These are phyloP conservation scores for Schrenkiella parvula DNA, from an alignment of 345 rosid genomes.

Conservation along the genomic window DNA sequence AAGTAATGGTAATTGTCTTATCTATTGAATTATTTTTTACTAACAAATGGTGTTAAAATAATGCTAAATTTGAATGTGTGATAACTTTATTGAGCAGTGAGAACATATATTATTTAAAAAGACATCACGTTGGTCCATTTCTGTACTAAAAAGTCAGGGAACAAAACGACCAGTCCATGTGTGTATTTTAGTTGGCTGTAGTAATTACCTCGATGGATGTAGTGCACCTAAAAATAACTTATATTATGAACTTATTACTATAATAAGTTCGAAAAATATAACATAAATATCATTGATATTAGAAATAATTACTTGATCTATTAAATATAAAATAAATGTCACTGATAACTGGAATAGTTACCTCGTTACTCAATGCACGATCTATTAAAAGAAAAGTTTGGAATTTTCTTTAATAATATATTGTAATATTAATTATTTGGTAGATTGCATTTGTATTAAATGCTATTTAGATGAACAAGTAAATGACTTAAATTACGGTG, in stretches of 20 bases:
- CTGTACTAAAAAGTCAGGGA: neutral
- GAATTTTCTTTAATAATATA: neutral
- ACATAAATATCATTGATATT: neutral
- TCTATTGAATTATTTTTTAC: too few relatives aligned
- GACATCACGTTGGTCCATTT: slow-evolving; percentile 4
- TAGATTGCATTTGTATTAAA: slow-evolving; percentile 12
- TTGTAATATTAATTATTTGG: neutral
- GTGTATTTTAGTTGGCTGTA: slow-evolving; percentile 5
- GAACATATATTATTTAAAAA: neutral
- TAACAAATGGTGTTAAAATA: neutral
- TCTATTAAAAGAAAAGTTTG: neutral
- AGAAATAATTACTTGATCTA: neutral
- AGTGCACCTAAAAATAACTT: slow-evolving; percentile 6
- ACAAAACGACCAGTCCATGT: slow-evolving; percentile 25
- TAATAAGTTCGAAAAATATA: too few relatives aligned
- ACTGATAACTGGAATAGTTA: neutral
- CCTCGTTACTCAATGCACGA: neutral
- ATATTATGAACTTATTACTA: neutral
- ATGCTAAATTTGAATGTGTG: neutral
- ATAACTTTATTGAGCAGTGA: neutral
- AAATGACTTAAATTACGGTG: neutral
- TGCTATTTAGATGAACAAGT: neutral
- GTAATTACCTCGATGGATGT: slow-evolving; percentile 19
- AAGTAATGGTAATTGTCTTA: neutral
- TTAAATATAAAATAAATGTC: neutral